These are phyloP conservation scores for Solanum lycopersicoides DNA, from an alignment of 257 asterid genomes.

Conservation along the genomic window DNA sequence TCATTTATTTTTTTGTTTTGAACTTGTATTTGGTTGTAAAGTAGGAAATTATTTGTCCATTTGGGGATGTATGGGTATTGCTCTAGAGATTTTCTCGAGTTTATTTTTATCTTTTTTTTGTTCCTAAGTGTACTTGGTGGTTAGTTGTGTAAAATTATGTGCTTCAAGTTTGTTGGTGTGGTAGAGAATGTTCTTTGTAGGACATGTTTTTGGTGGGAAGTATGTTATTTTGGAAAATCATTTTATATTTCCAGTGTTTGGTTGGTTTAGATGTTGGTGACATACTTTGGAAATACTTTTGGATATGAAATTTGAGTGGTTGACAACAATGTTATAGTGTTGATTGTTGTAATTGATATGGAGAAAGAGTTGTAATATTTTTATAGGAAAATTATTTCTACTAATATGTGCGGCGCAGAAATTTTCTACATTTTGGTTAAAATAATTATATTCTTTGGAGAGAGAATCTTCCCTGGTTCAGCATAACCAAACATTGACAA, in stretches of 20 bases:
- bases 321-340: neutral
- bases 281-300: neutral
- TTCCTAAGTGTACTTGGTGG: neutral
- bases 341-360: neutral
- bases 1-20: neutral
- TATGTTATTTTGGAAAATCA: neutral
- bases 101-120: neutral
- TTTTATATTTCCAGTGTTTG: neutral
- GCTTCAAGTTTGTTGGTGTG: neutral
- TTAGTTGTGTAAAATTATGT: neutral
- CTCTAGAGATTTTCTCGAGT: neutral
- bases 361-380: neutral
- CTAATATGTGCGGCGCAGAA: neutral
- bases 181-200: neutral
- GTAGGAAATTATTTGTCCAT: neutral
- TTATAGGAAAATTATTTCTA: neutral
- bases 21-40: neutral
- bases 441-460: neutral
- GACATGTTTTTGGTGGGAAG: neutral
- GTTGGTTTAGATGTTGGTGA: neutral
- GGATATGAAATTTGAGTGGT: neutral
- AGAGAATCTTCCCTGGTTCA: neutral
- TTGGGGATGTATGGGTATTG: neutral
- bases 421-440: neutral
- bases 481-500: neutral